A percentile compares a stretch with the other conserved stretches of the same genome.
These are phyloP conservation scores for Chlorophyllum brunneum DNA, from an alignment of 768 basidiomycete genomes.

Conservation along the genomic window DNA sequence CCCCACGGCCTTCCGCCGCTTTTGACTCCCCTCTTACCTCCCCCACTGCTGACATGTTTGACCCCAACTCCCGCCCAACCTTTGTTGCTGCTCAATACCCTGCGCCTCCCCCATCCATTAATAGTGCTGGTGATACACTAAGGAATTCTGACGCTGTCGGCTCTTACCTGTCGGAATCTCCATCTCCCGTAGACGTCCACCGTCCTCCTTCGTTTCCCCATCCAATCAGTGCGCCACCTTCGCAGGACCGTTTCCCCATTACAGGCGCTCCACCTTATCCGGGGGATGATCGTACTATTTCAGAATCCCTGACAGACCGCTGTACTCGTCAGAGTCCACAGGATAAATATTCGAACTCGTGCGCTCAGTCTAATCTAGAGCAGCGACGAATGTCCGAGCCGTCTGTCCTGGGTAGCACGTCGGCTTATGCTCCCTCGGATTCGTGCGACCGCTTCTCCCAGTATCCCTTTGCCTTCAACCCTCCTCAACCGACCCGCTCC, in stretches of 20 bases:
- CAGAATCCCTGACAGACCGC: slow-evolving; percentile 34
- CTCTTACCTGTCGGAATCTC: slow-evolving; percentile 36
- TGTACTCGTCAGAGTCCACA: slow-evolving; percentile 31
- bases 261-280: slow-evolving; percentile 38
- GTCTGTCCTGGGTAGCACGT: slow-evolving; percentile 37
- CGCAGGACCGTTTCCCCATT: slow-evolving; percentile 42
- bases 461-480: slow-evolving; percentile 37
- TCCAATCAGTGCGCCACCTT: slow-evolving; percentile 37
- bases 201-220: slow-evolving; percentile 34
- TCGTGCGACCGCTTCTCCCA: slow-evolving; percentile 26
- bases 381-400: slow-evolving; percentile 72
- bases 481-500: slow-evolving; percentile 27
- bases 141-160: slow-evolving; percentile 22
- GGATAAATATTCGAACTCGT: slow-evolving; percentile 31
- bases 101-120: slow-evolving; percentile 12
- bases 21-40: slow-evolving; percentile 29
- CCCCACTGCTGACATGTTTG: slow-evolving; percentile 11
- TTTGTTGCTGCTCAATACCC: slow-evolving; percentile 13
- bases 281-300: slow-evolving; percentile 35
- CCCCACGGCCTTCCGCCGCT: slow-evolving; percentile 23
- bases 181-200: slow-evolving; percentile 40
- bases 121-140: slow-evolving; percentile 25
- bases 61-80: slow-evolving; percentile 20
- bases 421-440: slow-evolving; percentile 34
- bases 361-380: slow-evolving; percentile 37